These are phyloP conservation scores for Spathaspora sp. DNA, from an alignment of 1,139 yeast species.

Conservation along the genomic window DNA sequence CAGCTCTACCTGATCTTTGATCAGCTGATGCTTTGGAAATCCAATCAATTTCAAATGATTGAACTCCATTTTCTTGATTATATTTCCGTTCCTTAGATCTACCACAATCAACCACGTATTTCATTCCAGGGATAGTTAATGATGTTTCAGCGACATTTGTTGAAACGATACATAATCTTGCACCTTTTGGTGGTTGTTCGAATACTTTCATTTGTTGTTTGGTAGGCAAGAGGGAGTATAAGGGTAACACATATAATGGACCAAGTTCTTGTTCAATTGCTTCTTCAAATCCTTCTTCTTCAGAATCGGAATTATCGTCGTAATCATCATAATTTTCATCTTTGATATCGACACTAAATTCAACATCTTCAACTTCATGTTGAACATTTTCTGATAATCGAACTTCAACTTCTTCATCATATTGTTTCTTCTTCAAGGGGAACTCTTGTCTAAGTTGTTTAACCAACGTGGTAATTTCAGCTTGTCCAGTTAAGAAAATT, in stretches of 20 bases:
- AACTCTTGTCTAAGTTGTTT: conserved; percentile 66
- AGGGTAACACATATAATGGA: conserved; percentile 86
- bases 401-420: conserved; percentile 40
- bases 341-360: conserved; percentile 59
- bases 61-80: conserved; percentile 86
- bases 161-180: conserved; percentile 88
- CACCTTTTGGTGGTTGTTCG: conserved; percentile 78
- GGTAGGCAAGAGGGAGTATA: conserved; percentile 89
- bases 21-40: conserved; percentile 93
- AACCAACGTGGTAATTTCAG: conserved; percentile 80
- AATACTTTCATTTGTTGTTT: conserved; percentile 94
- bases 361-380: conserved; percentile 86
- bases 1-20: conserved; percentile 98
- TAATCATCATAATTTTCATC: conserved; percentile 19
- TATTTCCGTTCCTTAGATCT: conserved; percentile 85
- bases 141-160: conserved; percentile 99
- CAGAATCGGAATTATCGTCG: conserved; percentile 39
- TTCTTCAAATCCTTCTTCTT: conserved; percentile 93
- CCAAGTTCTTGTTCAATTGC: conserved; percentile 66
- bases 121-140: conserved; percentile 90
- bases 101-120: conserved; percentile 95
- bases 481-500: conserved; percentile 90
- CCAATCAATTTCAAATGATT: conserved; percentile 91
- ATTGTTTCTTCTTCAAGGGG: conserved; percentile 49
- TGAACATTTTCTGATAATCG: conserved; percentile 60